Evolutionary conservation across 768 basidiomycete species (phyloP).

Genomic region (Lentinula detonsa): DNA sequence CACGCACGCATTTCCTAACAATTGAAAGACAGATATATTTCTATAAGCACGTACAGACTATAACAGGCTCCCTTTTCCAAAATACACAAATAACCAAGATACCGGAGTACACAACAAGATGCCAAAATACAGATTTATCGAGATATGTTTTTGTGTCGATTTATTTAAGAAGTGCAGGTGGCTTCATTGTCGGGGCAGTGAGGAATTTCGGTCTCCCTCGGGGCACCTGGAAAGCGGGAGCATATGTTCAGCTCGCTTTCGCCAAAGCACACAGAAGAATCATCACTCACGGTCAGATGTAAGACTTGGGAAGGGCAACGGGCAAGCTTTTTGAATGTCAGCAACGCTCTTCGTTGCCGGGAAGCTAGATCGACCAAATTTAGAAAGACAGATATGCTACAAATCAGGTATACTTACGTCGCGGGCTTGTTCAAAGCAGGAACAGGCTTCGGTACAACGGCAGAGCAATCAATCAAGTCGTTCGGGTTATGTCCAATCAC

Average conservation of each 20-base stretch:
- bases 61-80: not conserved
- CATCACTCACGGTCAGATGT: slow-evolving; percentile 9
- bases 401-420: not conserved
- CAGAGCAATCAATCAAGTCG: slow-evolving; percentile 22
- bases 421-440: not conserved
- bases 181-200: slow-evolving; percentile 1
- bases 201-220: not conserved
- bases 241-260: not conserved
- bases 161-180: not conserved
- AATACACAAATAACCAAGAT: not conserved
- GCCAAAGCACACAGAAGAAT: not conserved
- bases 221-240: not conserved
- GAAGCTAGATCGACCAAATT: slow-evolving; percentile 11
- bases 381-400: not conserved
- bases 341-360: slow-evolving; percentile 22
- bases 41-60: not conserved
- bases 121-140: too few species aligned
- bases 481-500: slow-evolving; percentile 19
- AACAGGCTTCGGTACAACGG: slow-evolving; percentile 7
- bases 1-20: too few species aligned
- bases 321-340: slow-evolving; percentile 22
- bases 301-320: slow-evolving; percentile 19
- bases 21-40: not conserved
- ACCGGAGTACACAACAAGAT: too few species aligned
- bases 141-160: too few species aligned